Conservation (phyloP, 352 stramenopile species). For the Phytopythium ostracodes region DNA sequence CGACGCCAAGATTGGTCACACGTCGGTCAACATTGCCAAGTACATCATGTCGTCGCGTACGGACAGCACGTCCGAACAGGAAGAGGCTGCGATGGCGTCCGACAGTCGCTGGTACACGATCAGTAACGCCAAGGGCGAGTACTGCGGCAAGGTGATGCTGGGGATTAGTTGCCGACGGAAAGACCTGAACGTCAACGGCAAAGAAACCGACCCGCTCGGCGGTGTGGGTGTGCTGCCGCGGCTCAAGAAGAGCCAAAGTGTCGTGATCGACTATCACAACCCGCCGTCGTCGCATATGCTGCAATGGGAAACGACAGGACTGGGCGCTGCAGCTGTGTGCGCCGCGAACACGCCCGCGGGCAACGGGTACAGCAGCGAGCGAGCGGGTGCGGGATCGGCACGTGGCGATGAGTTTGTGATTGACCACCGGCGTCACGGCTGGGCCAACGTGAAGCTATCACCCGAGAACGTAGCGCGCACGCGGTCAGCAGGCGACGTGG, state of each 20-base stretch:
- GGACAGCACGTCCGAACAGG: slow-evolving; percentile 34
- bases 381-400: slow-evolving; percentile 5
- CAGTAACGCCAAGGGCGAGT: slow-evolving; percentile 82
- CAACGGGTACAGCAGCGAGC: slow-evolving; percentile 14
- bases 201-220: slow-evolving; percentile 10
- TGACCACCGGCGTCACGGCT: slow-evolving; percentile 60
- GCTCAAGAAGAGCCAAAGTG: slow-evolving; percentile 73
- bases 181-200: slow-evolving; percentile 16
- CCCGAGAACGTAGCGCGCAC: slow-evolving; percentile 50
- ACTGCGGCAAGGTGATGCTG: slow-evolving; percentile 81
- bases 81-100: slow-evolving; percentile 67
- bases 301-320: slow-evolving; percentile 51
- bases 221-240: slow-evolving; percentile 36
- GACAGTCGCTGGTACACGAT: slow-evolving; percentile 84
- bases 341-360: slow-evolving; percentile 1
- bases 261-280: slow-evolving; percentile 68
- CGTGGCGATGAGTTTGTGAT: slow-evolving; percentile 40
- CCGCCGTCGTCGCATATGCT: slow-evolving; percentile 70
- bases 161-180: slow-evolving; percentile 64
- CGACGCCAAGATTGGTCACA: slow-evolving; percentile 54
- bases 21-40: slow-evolving; percentile 75
- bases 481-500: slow-evolving; percentile 46
- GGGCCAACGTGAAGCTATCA: slow-evolving; percentile 78
- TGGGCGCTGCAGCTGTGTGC: not conserved
- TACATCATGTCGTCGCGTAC: slow-evolving; percentile 69